These are phyloP conservation scores for Pichia exigua DNA, from an alignment of 805 yeast species.

Conservation along the genomic window DNA sequence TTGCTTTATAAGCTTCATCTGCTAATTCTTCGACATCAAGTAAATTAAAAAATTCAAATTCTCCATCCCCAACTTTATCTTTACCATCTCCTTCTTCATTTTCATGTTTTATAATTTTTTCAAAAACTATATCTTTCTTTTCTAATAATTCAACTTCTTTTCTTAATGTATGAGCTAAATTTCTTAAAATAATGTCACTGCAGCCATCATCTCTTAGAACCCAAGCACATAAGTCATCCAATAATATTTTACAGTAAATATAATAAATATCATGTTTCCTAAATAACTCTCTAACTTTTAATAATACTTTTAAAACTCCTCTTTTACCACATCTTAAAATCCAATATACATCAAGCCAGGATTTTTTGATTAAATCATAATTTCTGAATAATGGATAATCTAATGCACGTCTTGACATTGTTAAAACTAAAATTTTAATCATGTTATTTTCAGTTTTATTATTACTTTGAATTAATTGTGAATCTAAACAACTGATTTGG, in stretches of 20 bases:
- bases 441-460: conserved; percentile 28
- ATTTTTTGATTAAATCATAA: conserved; percentile 47
- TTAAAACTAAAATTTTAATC: conserved; percentile 47
- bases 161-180: conserved; percentile 58
- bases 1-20: conserved; percentile 34
- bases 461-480: conserved; percentile 36
- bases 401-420: conserved; percentile 65
- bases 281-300: conserved; percentile 63
- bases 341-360: conserved; percentile 70
- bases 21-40: conserved; percentile 54
- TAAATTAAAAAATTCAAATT: conserved; percentile 39
- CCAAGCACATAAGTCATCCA: conserved; percentile 78
- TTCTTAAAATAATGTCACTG: conserved; percentile 49
- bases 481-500: conserved; percentile 66
- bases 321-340: conserved; percentile 64
- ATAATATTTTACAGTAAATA: conserved; percentile 68
- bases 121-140: conserved; percentile 47
- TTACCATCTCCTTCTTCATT: conserved; percentile 23
- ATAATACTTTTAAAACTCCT: conserved; percentile 48
- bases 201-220: conserved; percentile 48
- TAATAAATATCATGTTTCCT: conserved; percentile 79
- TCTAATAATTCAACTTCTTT: conserved; percentile 32
- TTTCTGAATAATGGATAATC: conserved; percentile 75
- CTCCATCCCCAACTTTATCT: conserved; percentile 28
- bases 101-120: conserved; percentile 36